These are phyloP conservation scores for Globisporangium cylindrosporum DNA, from an alignment of 352 stramenopile species.

Conservation along the genomic window DNA sequence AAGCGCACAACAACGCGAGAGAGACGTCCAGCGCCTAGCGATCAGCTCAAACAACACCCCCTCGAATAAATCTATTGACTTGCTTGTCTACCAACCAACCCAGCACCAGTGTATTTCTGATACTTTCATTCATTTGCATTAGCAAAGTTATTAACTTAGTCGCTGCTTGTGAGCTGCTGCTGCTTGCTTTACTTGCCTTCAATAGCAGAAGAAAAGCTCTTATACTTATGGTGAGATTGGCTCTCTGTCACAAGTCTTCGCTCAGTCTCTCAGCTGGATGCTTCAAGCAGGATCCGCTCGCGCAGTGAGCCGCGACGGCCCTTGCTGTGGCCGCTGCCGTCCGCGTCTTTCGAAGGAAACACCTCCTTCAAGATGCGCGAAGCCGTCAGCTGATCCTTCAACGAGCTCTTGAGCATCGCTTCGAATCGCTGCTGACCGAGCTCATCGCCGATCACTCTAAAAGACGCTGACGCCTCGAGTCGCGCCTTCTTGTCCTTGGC, in stretches of 20 bases:
- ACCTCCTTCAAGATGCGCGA: slow-evolving; percentile 45
- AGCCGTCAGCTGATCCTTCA: slow-evolving; percentile 26
- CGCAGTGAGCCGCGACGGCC: slow-evolving; percentile 30
- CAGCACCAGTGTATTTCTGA: not conserved
- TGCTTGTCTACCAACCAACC: slow-evolving; percentile 7
- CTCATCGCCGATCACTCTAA: slow-evolving; percentile 38
- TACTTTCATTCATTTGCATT: not conserved
- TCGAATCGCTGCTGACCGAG: slow-evolving; percentile 35
- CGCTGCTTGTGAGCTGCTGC: not conserved
- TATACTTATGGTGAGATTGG: not conserved
- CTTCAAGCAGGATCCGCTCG: slow-evolving; percentile 27
- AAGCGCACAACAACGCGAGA: slow-evolving; percentile 21
- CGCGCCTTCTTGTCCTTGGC: slow-evolving; percentile 51
- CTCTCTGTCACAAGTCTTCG: not conserved
- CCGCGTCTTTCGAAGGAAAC: slow-evolving; percentile 14
- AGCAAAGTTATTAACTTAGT: not conserved
- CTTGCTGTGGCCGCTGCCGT: not conserved
- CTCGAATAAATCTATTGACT: slow-evolving; percentile 11
- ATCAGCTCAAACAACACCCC: not conserved
- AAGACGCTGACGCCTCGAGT: slow-evolving; percentile 33
- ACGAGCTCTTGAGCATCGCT: slow-evolving; percentile 25
- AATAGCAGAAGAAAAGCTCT: not conserved
- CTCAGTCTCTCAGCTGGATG: slow-evolving; percentile 1
- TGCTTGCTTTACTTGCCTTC: not conserved
- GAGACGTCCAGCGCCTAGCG: not conserved